Percentiles rank a stretch among this genome's conserved stretches.
These are phyloP conservation scores for Botrytis galanthina DNA, from an alignment of 2,329 filamentous ascomycete species.

Conservation along the genomic window DNA sequence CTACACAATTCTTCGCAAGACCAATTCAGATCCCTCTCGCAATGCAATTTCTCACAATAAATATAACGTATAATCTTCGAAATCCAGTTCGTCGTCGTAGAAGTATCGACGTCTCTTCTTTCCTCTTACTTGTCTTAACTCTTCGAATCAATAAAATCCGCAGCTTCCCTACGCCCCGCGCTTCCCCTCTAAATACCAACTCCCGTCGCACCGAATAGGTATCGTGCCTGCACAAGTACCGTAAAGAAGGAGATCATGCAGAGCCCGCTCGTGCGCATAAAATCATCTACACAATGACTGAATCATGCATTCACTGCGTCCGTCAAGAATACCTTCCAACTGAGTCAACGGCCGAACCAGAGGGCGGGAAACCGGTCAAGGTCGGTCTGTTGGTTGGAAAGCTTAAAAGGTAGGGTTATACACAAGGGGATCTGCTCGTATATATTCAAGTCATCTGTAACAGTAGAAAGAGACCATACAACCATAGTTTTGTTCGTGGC, in stretches of 20 bases:
- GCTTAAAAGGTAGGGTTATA: neutral
- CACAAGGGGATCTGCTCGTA: neutral
- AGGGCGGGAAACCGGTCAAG: neutral
- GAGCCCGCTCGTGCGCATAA: constrained; percentile 22
- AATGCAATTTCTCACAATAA: neutral
- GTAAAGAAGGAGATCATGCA: constrained; percentile 18
- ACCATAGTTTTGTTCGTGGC: neutral
- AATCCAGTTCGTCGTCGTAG: neutral
- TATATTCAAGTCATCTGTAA: neutral
- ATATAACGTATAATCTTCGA: neutral
- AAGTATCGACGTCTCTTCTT: neutral
- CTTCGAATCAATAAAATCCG: neutral
- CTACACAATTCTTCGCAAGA: neutral
- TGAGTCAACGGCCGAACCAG: neutral
- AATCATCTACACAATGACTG: neutral
- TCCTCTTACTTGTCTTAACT: neutral
- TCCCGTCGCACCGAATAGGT: neutral
- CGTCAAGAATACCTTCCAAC: neutral
- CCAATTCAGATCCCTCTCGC: neutral
- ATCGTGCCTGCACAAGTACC: neutral
- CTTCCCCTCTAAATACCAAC: constrained; percentile 6
- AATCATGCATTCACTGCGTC: neutral
- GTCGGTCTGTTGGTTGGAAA: neutral
- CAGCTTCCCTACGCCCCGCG: neutral
- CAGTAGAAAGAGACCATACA: neutral